Conservation (phyloP, 768 basidiomycete genomes). For the Epithele typhae region DNA sequence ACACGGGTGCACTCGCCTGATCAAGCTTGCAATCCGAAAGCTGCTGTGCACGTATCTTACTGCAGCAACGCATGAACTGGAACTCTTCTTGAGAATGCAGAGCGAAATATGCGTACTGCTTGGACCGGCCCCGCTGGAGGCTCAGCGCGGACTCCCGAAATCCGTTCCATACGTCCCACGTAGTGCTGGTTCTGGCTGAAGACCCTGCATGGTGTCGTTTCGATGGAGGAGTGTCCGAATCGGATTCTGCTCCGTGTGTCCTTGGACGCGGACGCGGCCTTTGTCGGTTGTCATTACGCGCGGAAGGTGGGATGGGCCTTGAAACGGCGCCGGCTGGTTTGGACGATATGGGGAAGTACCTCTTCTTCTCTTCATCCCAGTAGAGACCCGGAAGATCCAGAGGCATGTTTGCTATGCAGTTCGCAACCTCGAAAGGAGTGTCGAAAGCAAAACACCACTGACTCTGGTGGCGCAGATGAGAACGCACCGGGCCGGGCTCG, state of each 20-base stretch:
- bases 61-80: too few relatives aligned
- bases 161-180: not conserved
- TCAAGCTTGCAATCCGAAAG: not conserved
- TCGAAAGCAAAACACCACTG: too few relatives aligned
- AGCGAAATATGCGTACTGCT: not conserved
- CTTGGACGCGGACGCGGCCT: not conserved
- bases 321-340: conserved; percentile 4
- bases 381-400: conserved; percentile 30
- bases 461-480: too few relatives aligned
- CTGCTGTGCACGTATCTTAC: not conserved
- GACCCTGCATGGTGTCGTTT: not conserved
- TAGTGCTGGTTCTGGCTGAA: not conserved
- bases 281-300: not conserved
- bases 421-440: too few relatives aligned
- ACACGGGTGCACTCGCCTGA: not conserved
- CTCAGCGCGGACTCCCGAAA: not conserved
- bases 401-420: conserved; percentile 2
- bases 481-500: too few relatives aligned
- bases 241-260: not conserved
- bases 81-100: too few relatives aligned
- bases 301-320: not conserved
- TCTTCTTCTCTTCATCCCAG: conserved; percentile 26
- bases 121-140: not conserved
- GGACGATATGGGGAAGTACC: conserved; percentile 27
- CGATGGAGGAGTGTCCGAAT: not conserved